phyloP scores from a whole-genome alignment of 345 rosid species.

The Turnera subulata region DNA sequence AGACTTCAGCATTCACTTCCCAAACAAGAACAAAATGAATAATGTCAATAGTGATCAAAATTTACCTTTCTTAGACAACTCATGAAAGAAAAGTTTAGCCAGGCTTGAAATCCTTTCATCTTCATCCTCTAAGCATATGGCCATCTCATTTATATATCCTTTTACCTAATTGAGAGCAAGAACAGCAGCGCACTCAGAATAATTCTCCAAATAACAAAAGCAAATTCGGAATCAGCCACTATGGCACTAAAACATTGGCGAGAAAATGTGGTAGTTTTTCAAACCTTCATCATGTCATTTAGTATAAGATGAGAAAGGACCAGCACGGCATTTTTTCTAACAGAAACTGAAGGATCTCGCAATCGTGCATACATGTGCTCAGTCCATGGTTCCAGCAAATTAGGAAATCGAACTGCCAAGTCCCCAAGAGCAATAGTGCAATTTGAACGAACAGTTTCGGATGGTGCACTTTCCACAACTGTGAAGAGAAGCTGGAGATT shows the following conservation, averaged over 20 bases:
- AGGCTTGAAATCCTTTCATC: slow-evolving; percentile 87
- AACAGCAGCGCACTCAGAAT: too few relatives aligned
- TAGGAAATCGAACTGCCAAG: slow-evolving; percentile 96
- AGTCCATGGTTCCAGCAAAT: slow-evolving; percentile 95
- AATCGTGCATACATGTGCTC: slow-evolving; percentile 86
- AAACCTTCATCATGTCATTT: slow-evolving; percentile 99
- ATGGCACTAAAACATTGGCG: slow-evolving; percentile 10
- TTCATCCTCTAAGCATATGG: slow-evolving; percentile 74
- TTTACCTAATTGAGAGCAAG: slow-evolving; percentile 51
- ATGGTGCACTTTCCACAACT: slow-evolving; percentile 85
- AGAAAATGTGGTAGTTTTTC: slow-evolving; percentile 16
- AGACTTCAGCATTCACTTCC: slow-evolving; percentile 20
- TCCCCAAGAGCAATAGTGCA: slow-evolving; percentile 96
- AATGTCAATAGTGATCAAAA: slow-evolving; percentile 1
- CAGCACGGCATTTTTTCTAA: slow-evolving; percentile 93
- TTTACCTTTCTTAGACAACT: slow-evolving; percentile 92
- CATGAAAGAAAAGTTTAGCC: slow-evolving; percentile 87
- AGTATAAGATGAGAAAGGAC: slow-evolving; percentile 97
- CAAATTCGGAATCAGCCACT: slow-evolving; percentile 24
- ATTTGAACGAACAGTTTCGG: slow-evolving; percentile 89
- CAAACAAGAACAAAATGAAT: background rate
- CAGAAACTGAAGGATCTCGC: slow-evolving; percentile 70
- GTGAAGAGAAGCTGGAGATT: slow-evolving; percentile 99
- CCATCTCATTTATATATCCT: slow-evolving; percentile 94
- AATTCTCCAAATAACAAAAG: slow-evolving; percentile 4